phyloP scores from a whole-genome alignment of 2,329 filamentous ascomycete species.

The Epichloe sp. region DNA sequence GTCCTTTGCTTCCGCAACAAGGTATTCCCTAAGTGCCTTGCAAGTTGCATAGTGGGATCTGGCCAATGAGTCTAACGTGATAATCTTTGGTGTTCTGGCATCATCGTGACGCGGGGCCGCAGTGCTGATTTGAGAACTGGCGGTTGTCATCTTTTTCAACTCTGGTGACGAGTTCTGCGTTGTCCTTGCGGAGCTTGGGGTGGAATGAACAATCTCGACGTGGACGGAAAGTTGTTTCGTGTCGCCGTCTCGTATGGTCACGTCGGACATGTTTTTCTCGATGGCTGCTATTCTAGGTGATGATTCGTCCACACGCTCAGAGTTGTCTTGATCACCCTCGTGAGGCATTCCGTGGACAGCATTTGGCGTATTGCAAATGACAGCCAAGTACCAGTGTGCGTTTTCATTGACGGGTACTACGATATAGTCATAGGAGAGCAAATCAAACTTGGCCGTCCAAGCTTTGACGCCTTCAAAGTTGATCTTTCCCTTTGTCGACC shows the following conservation, averaged over 20 bases:
- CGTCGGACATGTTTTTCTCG: conserved; percentile 11
- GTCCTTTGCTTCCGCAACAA: conserved; percentile 57
- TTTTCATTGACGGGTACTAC: conserved; percentile 84
- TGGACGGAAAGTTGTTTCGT: background rate
- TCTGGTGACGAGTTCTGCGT: background rate
- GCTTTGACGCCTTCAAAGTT: conserved; percentile 75
- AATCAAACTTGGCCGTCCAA: conserved; percentile 78
- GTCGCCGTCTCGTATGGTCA: conserved; percentile 12
- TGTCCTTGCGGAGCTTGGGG: conserved; percentile 1
- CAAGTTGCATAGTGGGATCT: conserved; percentile 49
- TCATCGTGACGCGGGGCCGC: conserved; percentile 15
- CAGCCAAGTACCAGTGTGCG: conserved; percentile 85
- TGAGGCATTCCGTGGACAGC: conserved; percentile 27
- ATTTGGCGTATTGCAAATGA: conserved; percentile 77
- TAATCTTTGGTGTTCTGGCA: conserved; percentile 51
- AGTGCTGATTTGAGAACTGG: background rate
- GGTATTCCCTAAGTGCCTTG: conserved; percentile 59
- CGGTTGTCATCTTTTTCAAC: conserved; percentile 7
- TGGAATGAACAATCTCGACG: background rate
- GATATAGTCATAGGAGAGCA: conserved; percentile 79
- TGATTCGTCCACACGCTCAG: background rate
- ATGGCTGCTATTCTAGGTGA: conserved; percentile 8
- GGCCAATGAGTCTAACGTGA: conserved; percentile 82
- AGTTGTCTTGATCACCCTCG: conserved; percentile 6
- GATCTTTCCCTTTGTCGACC: conserved; percentile 46